Evolutionary conservation across 495 filamentous ascomycete species (phyloP).

Genomic region (Trichoderma gamsii): DNA sequence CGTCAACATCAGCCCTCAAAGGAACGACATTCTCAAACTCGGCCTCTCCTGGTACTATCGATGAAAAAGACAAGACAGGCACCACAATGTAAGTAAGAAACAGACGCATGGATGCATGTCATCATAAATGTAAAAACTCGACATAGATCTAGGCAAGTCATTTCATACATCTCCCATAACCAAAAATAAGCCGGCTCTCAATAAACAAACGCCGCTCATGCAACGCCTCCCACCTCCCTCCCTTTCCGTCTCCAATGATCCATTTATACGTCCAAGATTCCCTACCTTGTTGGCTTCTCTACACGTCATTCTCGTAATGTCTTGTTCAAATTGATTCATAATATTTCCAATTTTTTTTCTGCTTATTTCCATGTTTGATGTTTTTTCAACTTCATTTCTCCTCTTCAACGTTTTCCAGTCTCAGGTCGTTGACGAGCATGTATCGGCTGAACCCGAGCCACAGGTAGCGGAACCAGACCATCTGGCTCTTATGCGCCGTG

Average conservation of each 20-base stretch:
- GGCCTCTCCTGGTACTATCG: too few relatives aligned
- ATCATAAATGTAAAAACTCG: not conserved
- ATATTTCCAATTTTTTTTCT: not conserved
- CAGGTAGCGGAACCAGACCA: slow-evolving; percentile 96
- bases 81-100: not conserved
- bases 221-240: not conserved
- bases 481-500: slow-evolving; percentile 83
- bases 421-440: slow-evolving; percentile 91
- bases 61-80: not conserved
- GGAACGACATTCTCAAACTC: too few relatives aligned
- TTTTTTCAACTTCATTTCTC: not conserved
- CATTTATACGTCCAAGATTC: not conserved
- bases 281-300: not conserved
- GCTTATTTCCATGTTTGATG: not conserved
- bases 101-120: not conserved
- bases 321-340: not conserved
- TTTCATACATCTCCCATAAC: not conserved
- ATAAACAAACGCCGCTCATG: slow-evolving; percentile 7
- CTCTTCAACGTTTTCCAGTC: slow-evolving; percentile 42
- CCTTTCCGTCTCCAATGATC: not conserved
- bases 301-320: not conserved
- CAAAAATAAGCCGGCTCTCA: not conserved
- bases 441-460: slow-evolving; percentile 90
- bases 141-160: not conserved
- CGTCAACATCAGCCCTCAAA: too few relatives aligned